Conservation (phyloP, 176 grass and related monocot genomes). For the Oryza officinalis region DNA sequence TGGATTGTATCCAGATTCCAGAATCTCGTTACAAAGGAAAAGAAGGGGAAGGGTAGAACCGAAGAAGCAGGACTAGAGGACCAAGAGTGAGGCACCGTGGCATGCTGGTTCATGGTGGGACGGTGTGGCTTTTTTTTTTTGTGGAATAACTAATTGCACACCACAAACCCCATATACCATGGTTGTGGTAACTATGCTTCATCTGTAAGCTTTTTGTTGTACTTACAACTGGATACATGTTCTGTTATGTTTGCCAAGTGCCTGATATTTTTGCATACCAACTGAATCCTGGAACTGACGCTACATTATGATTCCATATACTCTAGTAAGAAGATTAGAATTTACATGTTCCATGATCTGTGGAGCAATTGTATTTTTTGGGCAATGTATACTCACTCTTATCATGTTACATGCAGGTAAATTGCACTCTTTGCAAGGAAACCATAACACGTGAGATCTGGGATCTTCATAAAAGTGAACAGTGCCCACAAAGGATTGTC, state of each 20-base stretch:
- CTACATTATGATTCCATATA: not conserved
- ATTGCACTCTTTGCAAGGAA: constrained; percentile 79
- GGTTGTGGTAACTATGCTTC: too few relatives aligned
- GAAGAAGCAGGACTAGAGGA: not conserved
- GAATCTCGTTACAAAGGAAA: not conserved
- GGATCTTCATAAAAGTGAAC: constrained; percentile 77
- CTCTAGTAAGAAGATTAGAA: not conserved
- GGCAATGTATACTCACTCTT: constrained; percentile 12
- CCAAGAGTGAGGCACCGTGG: not conserved
- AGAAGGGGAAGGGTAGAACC: not conserved
- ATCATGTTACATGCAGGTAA: constrained; percentile 55
- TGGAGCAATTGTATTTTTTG: not conserved
- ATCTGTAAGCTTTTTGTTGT: not conserved
- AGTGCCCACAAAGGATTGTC: constrained; percentile 74
- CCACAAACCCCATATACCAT: not conserved
- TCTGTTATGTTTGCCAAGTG: not conserved
- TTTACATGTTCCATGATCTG: not conserved
- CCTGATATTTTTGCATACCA: not conserved
- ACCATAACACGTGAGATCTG: constrained; percentile 59
- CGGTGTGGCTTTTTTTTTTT: not conserved
- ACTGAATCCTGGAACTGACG: constrained; percentile 16
- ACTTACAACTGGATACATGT: not conserved
- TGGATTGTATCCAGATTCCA: not conserved
- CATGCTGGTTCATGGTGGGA: not conserved
- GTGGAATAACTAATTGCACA: not conserved